Percentiles rank a stretch among this genome's conserved stretches.
These are phyloP conservation scores for Dichotomopilus funicola DNA, from an alignment of 2,329 filamentous ascomycete genomes.

Conservation along the genomic window DNA sequence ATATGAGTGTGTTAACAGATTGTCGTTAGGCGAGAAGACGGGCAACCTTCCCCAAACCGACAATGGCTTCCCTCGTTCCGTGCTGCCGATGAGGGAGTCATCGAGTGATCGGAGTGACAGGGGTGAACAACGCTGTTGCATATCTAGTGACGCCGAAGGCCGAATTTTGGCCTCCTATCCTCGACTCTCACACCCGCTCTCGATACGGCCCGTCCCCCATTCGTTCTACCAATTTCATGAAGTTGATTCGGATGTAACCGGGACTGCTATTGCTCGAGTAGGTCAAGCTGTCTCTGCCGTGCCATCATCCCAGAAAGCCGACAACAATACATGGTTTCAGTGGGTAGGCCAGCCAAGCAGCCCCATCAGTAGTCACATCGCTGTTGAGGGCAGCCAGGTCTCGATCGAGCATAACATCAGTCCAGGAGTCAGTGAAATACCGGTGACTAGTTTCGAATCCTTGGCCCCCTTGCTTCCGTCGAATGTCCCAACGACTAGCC, in stretches of 20 bases:
- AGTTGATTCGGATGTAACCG: slow-evolving; percentile 17
- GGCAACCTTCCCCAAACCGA: neutral
- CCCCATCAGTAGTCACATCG: slow-evolving; percentile 5
- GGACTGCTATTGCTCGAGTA: slow-evolving; percentile 24
- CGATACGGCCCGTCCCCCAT: slow-evolving; percentile 12
- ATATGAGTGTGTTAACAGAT: neutral
- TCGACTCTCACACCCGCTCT: slow-evolving; percentile 17
- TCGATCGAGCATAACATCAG: slow-evolving; percentile 8
- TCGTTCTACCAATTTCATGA: slow-evolving; percentile 2
- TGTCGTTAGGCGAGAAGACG: neutral
- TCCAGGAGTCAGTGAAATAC: slow-evolving; percentile 20
- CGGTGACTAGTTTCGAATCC: neutral
- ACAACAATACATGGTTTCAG: slow-evolving; percentile 24
- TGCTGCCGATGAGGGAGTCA: neutral
- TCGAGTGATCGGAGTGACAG: neutral
- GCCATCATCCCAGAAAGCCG: slow-evolving; percentile 18
- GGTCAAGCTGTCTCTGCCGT: slow-evolving; percentile 16
- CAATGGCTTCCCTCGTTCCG: neutral
- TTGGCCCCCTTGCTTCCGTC: neutral
- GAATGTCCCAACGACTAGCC: neutral
- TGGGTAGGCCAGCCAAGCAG: slow-evolving; percentile 20
- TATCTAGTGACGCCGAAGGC: slow-evolving; percentile 13
- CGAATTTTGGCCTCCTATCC: slow-evolving; percentile 11
- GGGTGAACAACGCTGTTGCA: neutral
- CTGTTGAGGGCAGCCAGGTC: slow-evolving; percentile 8